Evolutionary conservation across 1,139 yeast genomes (phyloP).

Genomic region (Pichia norvegensis): DNA sequence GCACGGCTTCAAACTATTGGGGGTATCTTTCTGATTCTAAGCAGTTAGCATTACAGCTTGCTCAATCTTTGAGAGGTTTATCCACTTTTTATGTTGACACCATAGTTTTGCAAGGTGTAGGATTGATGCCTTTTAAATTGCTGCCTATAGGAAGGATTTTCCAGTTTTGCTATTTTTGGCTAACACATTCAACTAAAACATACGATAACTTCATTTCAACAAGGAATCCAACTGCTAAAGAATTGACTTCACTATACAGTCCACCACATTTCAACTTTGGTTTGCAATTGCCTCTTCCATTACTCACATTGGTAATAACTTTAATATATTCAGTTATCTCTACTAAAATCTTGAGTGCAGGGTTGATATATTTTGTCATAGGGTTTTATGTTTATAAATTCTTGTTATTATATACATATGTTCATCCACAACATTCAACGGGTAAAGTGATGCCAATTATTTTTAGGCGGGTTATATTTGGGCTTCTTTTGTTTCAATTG

Average conservation of each 20-base stretch:
- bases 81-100: slow-evolving; percentile 69
- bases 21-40: slow-evolving; percentile 74
- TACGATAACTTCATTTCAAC: background rate
- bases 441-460: slow-evolving; percentile 86
- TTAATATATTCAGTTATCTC: slow-evolving; percentile 72
- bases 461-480: slow-evolving; percentile 63
- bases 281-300: slow-evolving; percentile 71
- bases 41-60: slow-evolving; percentile 64
- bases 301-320: slow-evolving; percentile 65
- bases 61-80: slow-evolving; percentile 59
- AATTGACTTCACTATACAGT: slow-evolving; percentile 54
- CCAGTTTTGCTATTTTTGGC: slow-evolving; percentile 45
- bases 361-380: slow-evolving; percentile 60
- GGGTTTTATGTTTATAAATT: slow-evolving; percentile 79
- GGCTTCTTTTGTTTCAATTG: slow-evolving; percentile 67
- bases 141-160: slow-evolving; percentile 57
- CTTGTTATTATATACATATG: slow-evolving; percentile 69
- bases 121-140: slow-evolving; percentile 68
- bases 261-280: slow-evolving; percentile 83
- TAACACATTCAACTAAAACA: slow-evolving; percentile 41
- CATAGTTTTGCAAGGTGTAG: slow-evolving; percentile 67
- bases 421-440: slow-evolving; percentile 83
- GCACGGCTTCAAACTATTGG: slow-evolving; percentile 70
- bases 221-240: slow-evolving; percentile 38
- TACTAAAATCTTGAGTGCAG: slow-evolving; percentile 66